Evolutionary conservation across 495 filamentous ascomycete species (phyloP).

Genomic region (Acidomyces sp.): DNA sequence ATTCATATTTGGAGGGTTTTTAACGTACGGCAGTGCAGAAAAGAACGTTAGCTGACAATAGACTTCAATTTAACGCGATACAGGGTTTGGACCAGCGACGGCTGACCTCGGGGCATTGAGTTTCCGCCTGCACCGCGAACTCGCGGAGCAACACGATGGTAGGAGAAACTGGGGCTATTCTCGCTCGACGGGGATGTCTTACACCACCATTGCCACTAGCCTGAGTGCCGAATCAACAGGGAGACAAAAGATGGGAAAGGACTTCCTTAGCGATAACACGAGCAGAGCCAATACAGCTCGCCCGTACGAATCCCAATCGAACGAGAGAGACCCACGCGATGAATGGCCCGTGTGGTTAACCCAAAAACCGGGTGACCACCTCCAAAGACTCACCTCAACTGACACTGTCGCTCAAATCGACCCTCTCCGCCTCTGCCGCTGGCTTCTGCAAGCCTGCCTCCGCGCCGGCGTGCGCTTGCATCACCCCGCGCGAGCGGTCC

Average conservation of each 20-base stretch:
- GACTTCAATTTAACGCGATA: no score
- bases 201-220: no score
- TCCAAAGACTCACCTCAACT: conserved; percentile 52
- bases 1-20: no score
- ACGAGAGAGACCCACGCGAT: no score
- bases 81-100: conserved; percentile 34
- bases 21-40: no score
- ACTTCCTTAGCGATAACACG: conserved; percentile 51
- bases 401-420: conserved; percentile 55
- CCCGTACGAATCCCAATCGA: conserved; percentile 14
- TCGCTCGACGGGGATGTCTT: conserved; percentile 44
- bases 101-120: conserved; percentile 49
- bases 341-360: conserved; percentile 53
- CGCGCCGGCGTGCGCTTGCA: conserved; percentile 52
- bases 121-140: conserved; percentile 50
- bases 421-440: conserved; percentile 49
- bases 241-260: conserved; percentile 16
- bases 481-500: conserved; percentile 45
- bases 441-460: conserved; percentile 44
- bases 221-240: conserved; percentile 33
- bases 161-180: conserved; percentile 56
- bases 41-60: no score
- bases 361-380: conserved; percentile 33
- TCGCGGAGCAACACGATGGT: conserved; percentile 48
- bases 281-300: conserved; percentile 49